phyloP scores from a whole-genome alignment of 73 alveolate genomes.

The Paramecium caudatum region DNA sequence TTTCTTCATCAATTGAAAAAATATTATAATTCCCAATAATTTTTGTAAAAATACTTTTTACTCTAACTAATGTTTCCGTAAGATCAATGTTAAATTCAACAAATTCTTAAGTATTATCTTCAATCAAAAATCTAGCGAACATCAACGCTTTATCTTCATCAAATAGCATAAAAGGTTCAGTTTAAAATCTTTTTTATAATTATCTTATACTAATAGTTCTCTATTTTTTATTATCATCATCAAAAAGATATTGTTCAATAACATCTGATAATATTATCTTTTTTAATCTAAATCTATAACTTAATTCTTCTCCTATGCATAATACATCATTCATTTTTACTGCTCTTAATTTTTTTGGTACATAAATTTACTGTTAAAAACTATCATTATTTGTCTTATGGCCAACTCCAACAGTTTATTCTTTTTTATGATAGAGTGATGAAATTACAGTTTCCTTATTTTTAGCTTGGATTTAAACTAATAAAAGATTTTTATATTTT shows the following conservation, averaged over 20 bases:
- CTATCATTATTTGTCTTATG: background rate
- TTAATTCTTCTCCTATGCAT: constrained; percentile 30
- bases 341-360: constrained; percentile 58
- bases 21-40: constrained; percentile 30
- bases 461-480: constrained; percentile 29
- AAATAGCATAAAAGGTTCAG: constrained; percentile 52
- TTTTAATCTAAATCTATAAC: constrained; percentile 53
- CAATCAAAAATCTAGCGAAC: constrained; percentile 44
- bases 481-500: constrained; percentile 49
- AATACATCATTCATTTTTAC: constrained; percentile 22
- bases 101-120: constrained; percentile 47
- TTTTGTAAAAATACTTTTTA: constrained; percentile 46
- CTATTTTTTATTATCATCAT: constrained; percentile 51
- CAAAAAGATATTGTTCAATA: constrained; percentile 56
- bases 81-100: constrained; percentile 58
- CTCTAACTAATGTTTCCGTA: constrained; percentile 38
- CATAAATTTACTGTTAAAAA: background rate
- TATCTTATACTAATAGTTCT: background rate
- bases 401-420: background rate
- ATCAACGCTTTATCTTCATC: constrained; percentile 61
- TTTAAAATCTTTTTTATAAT: constrained; percentile 26
- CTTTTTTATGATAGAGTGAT: background rate
- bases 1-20: constrained; percentile 40
- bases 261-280: constrained; percentile 47
- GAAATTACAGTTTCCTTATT: constrained; percentile 51